phyloP scores from a whole-genome alignment of 768 basidiomycete genomes.

The Leccinum boreale region DNA sequence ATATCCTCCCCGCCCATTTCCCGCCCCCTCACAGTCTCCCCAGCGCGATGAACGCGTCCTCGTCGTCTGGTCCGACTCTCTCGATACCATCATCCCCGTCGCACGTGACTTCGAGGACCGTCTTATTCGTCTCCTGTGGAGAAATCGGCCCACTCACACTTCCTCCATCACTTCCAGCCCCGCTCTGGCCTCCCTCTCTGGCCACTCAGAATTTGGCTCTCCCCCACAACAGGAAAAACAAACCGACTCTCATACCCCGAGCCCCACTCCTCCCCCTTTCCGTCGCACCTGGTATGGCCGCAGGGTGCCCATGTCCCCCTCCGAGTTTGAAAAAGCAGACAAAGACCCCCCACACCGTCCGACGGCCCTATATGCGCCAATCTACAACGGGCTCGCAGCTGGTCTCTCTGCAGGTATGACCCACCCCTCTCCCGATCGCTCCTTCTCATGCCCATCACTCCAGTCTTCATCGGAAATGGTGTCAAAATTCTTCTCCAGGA shows the following conservation, averaged over 20 bases:
- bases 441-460: slow-evolving; percentile 6
- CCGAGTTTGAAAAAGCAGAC: slow-evolving; percentile 26
- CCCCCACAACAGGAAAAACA: slow-evolving; percentile 16
- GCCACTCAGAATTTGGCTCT: slow-evolving; percentile 33
- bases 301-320: slow-evolving; percentile 40
- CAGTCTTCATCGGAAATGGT: slow-evolving; percentile 65
- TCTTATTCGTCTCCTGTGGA: slow-evolving; percentile 57
- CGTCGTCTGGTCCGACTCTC: slow-evolving; percentile 79
- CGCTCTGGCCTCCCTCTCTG: slow-evolving; percentile 35
- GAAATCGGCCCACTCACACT: slow-evolving; percentile 29
- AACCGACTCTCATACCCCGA: slow-evolving; percentile 13
- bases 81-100: slow-evolving; percentile 65
- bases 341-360: slow-evolving; percentile 14
- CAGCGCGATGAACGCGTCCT: slow-evolving; percentile 82
- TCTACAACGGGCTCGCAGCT: slow-evolving; percentile 29
- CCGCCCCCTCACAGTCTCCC: not conserved
- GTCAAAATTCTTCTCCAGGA: slow-evolving; percentile 57
- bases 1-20: not conserved
- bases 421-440: not conserved
- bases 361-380: slow-evolving; percentile 23
- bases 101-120: slow-evolving; percentile 53
- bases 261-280: slow-evolving; percentile 27
- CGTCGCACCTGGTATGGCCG: slow-evolving; percentile 62
- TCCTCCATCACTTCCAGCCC: slow-evolving; percentile 26
- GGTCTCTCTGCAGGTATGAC: slow-evolving; percentile 23